These are phyloP conservation scores for Boletus rufocinnamomeus DNA, from an alignment of 768 basidiomycete species.

Conservation along the genomic window DNA sequence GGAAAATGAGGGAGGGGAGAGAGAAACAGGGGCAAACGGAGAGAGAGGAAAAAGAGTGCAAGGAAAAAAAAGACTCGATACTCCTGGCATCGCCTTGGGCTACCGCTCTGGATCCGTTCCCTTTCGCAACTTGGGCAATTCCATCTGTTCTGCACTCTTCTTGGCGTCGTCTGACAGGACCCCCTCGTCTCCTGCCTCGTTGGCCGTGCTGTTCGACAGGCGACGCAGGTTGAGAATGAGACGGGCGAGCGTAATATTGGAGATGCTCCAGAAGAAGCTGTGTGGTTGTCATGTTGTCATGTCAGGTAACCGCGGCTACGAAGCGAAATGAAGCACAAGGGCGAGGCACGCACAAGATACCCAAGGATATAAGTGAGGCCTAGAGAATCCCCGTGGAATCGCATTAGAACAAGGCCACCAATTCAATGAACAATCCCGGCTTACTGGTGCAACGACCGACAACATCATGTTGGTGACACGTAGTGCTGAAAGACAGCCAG, in stretches of 20 bases:
- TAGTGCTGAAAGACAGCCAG: slow-evolving; percentile 12
- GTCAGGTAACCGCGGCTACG: not conserved
- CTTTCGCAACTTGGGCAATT: slow-evolving; percentile 7
- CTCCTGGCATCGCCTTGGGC: not conserved
- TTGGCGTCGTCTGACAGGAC: not conserved
- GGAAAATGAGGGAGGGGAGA: not conserved
- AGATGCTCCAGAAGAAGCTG: slow-evolving; percentile 40
- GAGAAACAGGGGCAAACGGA: too few species aligned
- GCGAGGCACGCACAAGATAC: slow-evolving; percentile 21
- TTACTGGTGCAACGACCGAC: slow-evolving; percentile 27
- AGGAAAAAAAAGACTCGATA: not conserved
- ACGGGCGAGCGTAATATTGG: slow-evolving; percentile 35
- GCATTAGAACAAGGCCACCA: not conserved
- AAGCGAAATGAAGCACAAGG: not conserved
- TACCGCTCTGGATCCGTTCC: not conserved
- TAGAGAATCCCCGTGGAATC: slow-evolving; percentile 2
- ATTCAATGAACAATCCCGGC: not conserved
- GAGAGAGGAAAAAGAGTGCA: not conserved
- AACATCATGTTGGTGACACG: slow-evolving; percentile 26
- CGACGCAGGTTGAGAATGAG: slow-evolving; percentile 39
- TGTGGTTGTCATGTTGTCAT: too few species aligned
- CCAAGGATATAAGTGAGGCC: slow-evolving; percentile 23
- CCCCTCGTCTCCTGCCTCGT: not conserved
- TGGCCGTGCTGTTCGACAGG: not conserved
- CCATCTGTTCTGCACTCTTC: slow-evolving; percentile 1